Evolutionary conservation across 1,284 basidiomycete species (phyloP).

Genomic region (Mycocalia duriaeana): DNA sequence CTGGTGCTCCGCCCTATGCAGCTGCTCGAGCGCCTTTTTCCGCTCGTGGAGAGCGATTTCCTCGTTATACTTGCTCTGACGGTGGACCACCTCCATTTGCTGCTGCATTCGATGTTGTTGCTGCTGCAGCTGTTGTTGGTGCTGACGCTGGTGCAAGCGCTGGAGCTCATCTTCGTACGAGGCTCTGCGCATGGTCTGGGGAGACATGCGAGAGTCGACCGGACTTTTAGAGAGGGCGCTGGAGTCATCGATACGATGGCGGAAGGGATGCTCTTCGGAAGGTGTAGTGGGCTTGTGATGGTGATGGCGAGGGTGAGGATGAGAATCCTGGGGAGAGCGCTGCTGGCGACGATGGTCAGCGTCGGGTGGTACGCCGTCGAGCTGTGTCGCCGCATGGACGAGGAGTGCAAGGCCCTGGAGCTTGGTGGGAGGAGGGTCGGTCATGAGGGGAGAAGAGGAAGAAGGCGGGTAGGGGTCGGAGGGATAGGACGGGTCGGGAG

Average conservation of each 20-base stretch:
- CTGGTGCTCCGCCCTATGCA: conserved; percentile 5
- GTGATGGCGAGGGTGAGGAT: too few species aligned
- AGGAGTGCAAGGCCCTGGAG: not conserved
- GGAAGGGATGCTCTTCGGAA: too few species aligned
- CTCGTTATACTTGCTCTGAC: too few species aligned
- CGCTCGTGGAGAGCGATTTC: too few species aligned
- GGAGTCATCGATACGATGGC: not conserved
- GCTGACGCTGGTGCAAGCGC: conserved; percentile 10
- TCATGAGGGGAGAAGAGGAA: conserved; percentile 10
- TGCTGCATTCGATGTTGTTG: conserved; percentile 15
- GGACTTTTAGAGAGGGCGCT: not conserved
- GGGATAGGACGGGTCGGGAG: too few species aligned
- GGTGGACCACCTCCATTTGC: conserved; percentile 3
- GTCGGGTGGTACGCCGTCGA: not conserved
- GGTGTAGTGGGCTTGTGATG: too few species aligned
- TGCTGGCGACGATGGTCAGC: too few species aligned
- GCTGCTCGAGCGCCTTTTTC: not conserved
- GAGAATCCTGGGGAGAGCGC: too few species aligned
- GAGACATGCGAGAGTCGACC: not conserved
- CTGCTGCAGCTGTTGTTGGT: conserved; percentile 17
- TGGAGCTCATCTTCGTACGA: not conserved
- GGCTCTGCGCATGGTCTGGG: not conserved
- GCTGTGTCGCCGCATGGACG: not conserved
- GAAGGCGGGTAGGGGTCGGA: conserved; percentile 3
- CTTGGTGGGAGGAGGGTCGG: conserved; percentile 4